Evolutionary conservation across 208 protist species (phyloP).

Genomic region (Porcisia hertigi): DNA sequence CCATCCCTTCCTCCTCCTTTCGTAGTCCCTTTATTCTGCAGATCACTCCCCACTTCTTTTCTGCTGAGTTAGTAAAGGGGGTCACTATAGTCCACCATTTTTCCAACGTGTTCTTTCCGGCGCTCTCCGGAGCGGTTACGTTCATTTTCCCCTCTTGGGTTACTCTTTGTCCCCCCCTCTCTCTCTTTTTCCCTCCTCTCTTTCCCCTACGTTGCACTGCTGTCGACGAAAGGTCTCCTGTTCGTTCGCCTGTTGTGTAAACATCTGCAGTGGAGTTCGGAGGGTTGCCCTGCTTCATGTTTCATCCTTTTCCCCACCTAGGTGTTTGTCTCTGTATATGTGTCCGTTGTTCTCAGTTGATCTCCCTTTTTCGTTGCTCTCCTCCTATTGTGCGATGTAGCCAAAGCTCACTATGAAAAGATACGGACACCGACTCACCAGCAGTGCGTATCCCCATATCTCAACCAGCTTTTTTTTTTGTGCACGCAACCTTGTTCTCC

Average conservation of each 20-base stretch:
- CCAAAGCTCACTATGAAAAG: not conserved
- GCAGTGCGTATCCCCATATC: not conserved
- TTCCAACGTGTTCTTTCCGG: too few species aligned
- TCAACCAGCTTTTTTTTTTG: not conserved
- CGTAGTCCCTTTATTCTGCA: too few species aligned
- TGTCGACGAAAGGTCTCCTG: not conserved
- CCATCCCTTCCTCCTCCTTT: not conserved
- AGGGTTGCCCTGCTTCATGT: not conserved
- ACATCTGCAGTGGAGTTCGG: not conserved
- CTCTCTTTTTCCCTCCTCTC: not conserved
- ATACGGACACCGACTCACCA: not conserved
- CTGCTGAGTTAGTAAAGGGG: too few species aligned
- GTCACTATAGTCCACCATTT: too few species aligned
- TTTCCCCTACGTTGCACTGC: not conserved
- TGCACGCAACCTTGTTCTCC: not conserved
- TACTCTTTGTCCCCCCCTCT: too few species aligned
- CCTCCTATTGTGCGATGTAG: not conserved
- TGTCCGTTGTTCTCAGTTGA: too few species aligned
- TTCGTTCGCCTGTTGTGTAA: not conserved
- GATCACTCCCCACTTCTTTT: too few species aligned
- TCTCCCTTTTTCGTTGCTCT: not conserved
- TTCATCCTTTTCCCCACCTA: not conserved
- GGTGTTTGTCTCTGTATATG: too few species aligned
- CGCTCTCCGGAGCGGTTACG: too few species aligned
- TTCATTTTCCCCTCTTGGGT: too few species aligned